A percentile compares a stretch with the other conserved stretches of the same genome.
Evolutionary conservation across 768 basidiomycete species (phyloP).

Genomic region (Boletus rufocinnamomeus): DNA sequence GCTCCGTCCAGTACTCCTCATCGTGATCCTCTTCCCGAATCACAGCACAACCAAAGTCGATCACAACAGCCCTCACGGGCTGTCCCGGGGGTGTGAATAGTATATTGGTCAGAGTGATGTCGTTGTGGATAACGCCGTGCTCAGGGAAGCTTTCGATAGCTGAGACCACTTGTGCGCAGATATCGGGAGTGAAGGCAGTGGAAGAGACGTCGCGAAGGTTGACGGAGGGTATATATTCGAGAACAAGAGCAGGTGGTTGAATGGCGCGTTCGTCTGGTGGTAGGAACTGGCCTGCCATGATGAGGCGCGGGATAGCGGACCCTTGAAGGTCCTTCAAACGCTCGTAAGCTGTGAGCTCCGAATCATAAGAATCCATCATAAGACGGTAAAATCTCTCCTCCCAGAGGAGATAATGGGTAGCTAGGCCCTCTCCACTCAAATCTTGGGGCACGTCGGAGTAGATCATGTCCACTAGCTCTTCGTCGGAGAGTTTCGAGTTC

Average conservation of each 20-base stretch:
- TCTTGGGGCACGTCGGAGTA: background rate
- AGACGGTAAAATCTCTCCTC: background rate
- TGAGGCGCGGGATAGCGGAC: slow-evolving; percentile 1
- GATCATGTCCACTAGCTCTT: background rate
- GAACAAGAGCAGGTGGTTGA: background rate
- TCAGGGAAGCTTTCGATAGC: background rate
- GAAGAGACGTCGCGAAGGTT: background rate
- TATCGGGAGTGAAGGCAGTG: background rate
- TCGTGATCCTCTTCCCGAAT: background rate
- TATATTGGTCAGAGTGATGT: slow-evolving; percentile 5
- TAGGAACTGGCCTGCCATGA: background rate
- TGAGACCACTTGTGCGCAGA: background rate
- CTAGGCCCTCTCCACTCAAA: background rate
- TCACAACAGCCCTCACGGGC: background rate
- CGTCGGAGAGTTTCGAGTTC: background rate
- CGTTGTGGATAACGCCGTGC: slow-evolving; percentile 1
- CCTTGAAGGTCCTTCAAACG: slow-evolving; percentile 5
- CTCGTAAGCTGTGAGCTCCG: background rate
- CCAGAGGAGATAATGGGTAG: background rate
- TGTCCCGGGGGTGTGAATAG: background rate
- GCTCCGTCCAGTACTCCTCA: background rate
- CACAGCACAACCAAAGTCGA: slow-evolving; percentile 1
- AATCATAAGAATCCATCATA: background rate
- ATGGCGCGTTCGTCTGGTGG: slow-evolving; percentile 8
- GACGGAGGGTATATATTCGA: slow-evolving; percentile 12